Evolutionary conservation across 176 grass and related monocot species (phyloP), one percentile per base, ranked within the genome.

Genomic region (Carex kokanica): DNA sequence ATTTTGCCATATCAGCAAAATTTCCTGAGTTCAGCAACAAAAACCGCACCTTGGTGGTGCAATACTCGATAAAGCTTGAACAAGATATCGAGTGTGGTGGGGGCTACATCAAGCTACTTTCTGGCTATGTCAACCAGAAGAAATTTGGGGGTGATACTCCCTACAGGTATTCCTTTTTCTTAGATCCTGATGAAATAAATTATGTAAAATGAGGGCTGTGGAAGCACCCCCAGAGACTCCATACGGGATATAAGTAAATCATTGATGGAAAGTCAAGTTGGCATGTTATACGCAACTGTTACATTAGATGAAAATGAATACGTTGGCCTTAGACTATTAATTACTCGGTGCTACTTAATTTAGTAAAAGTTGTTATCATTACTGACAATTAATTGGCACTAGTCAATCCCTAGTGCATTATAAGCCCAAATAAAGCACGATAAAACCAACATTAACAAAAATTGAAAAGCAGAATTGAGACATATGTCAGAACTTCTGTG

Each of bases 41-140:
- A 86, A 85, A 87, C 18, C 83, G 88, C 1, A 96, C 91, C 18
- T 85, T 99, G 66, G 97, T 99, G n/a, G 59, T 99, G 18, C 97
- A 99, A 84, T 99, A 99, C 51, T 99, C 97, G 12, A 96, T 96
- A 77, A 99, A 95, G 85, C 92, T 99, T 90, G 97, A 99, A 88
- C 97, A 99, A 86, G 97, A 99, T 5, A 99, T 99, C 32, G 97
- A 99, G 65, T 99, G 97, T 87, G 97, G 97, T 5, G 97, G 97
- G 24, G 97, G 88, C 24, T 99, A 99, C 84, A 99, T 99, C 83
- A 99, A 99, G 83, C 91, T 99, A 25, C 92, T 93, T 87, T 99
- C 97, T 59, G 97, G 93, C 15, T 99, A 96, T 88, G 97, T 99
- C 77, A 99, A 96, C 89, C 97, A 99, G 83, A 99, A 99, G 79